These are phyloP conservation scores for Fusarium euwallaceae DNA, from an alignment of 2,329 filamentous ascomycete species.

Conservation along the genomic window DNA sequence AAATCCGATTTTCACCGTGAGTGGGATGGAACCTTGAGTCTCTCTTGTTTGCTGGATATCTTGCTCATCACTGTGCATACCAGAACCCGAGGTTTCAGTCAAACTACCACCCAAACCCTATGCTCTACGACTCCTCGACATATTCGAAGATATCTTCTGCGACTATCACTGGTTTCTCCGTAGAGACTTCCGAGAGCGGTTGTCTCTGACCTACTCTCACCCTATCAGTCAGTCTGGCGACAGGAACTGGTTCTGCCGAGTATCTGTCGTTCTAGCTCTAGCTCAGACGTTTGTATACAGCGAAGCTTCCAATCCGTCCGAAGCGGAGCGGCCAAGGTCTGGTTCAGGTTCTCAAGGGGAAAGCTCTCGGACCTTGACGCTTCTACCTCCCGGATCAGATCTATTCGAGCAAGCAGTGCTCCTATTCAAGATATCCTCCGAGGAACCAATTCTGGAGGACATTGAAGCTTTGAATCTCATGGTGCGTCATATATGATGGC, in stretches of 20 bases:
- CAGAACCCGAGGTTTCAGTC: constrained; percentile 17
- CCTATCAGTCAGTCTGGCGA: constrained; percentile 12
- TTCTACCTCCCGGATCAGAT: constrained; percentile 9
- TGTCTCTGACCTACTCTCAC: constrained; percentile 4
- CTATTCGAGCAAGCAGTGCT: constrained; percentile 20
- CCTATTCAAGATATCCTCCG: constrained; percentile 21
- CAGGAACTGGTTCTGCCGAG: constrained; percentile 21
- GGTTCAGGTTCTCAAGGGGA: not conserved
- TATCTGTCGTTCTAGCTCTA: constrained; percentile 18
- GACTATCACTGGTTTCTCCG: constrained; percentile 27
- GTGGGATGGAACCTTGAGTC: not conserved
- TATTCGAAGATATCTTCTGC: constrained; percentile 27
- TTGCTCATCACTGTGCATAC: not conserved
- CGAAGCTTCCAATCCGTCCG: not conserved
- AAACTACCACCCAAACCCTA: constrained; percentile 19
- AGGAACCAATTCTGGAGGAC: constrained; percentile 14
- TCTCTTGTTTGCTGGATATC: not conserved
- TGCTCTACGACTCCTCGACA: constrained; percentile 17
- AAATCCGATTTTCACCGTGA: constrained; percentile 18
- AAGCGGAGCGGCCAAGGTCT: not conserved
- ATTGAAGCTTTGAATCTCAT: constrained; percentile 24
- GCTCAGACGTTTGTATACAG: constrained; percentile 15
- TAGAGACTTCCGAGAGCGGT: constrained; percentile 13
- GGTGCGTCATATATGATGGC: not conserved
- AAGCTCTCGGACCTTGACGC: not conserved